Evolutionary conservation across 164 flowering plant genomes (phyloP), one percentile per base, ranked within the genome.

Genomic region (Warburgia ugandensis): DNA sequence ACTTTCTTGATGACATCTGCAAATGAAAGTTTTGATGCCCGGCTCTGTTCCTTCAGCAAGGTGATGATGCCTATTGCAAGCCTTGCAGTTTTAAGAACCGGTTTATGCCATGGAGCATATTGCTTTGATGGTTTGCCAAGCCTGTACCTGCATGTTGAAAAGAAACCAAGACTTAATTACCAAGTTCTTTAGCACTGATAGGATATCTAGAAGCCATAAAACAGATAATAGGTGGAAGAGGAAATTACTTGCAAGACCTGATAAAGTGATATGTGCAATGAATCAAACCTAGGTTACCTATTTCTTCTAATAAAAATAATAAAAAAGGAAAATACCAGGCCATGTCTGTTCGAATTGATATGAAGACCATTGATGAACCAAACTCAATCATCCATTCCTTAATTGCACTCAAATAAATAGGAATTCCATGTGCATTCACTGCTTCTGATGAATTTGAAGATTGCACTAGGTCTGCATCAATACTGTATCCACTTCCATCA

Each of bases 351-450:
- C 95, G 74, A 40, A 88, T 71, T 16, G 94, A 83, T 32, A 88
- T 70, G 45, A 73, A 78, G 38, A 88, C 64, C 82, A 83, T 77
- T 23, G 82, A 72, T 10, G 85, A 68, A 43, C 96, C 96, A 69
- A 85, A 80, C 50, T 92, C 96, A 68, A 92, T 92, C 81, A 76
- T 60, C 98, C 98, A 92, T 61, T 92, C 96, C 72, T 92, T 92
- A 14, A 92, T 78, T 9, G 86, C 80, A 60, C 98, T 88, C 72
- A 92, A 48, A 74, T 69, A 92, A 25, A 86, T 75, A 3, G 96
- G 92, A 35, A 88, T 76, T 3, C 98, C 96, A 68, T 73, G 78
- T 25, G 48, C 67, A 51, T 64, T 63, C n/a, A 63, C 59, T 7
- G 43, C 62, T 38, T 54, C 81, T 20, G 78, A 67, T 63, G 55